These are phyloP conservation scores for Fusarium bulbicola DNA, from an alignment of 2,329 filamentous ascomycete species.

Conservation along the genomic window DNA sequence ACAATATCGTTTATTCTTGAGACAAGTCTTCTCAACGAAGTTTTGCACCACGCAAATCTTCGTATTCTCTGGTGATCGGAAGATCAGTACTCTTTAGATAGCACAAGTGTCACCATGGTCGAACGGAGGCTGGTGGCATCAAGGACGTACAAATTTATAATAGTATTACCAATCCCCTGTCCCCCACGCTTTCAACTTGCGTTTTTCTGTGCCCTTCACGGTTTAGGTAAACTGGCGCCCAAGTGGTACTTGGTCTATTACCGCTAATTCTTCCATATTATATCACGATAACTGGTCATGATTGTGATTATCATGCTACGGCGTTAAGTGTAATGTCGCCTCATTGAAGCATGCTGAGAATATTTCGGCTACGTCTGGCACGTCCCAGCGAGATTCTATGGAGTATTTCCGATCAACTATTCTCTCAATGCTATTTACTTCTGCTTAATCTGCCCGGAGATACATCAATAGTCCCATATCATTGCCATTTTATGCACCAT, in stretches of 20 bases:
- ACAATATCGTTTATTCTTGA: too few species aligned
- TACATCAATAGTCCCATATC: too few species aligned
- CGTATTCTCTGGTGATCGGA: not conserved
- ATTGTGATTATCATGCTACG: too few species aligned
- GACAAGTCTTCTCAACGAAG: too few species aligned
- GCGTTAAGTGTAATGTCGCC: too few species aligned
- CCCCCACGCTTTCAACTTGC: not conserved
- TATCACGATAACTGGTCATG: too few species aligned
- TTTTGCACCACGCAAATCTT: not conserved
- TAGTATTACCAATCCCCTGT: not conserved
- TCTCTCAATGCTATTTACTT: too few species aligned
- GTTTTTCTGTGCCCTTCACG: not conserved
- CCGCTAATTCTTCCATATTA: too few species aligned
- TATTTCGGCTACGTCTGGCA: not conserved
- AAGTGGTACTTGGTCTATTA: not conserved
- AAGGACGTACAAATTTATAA: not conserved
- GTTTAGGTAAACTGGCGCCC: not conserved
- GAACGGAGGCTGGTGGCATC: rapidly evolving
- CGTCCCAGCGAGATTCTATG: too few species aligned
- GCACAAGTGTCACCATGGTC: not conserved
- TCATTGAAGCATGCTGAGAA: not conserved
- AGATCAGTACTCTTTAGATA: rapidly evolving
- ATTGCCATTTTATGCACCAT: not conserved
- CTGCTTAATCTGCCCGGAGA: rapidly evolving
- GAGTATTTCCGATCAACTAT: not conserved